phyloP scores from a whole-genome alignment of 495 filamentous ascomycete species.

The Tuber melanosporum region DNA sequence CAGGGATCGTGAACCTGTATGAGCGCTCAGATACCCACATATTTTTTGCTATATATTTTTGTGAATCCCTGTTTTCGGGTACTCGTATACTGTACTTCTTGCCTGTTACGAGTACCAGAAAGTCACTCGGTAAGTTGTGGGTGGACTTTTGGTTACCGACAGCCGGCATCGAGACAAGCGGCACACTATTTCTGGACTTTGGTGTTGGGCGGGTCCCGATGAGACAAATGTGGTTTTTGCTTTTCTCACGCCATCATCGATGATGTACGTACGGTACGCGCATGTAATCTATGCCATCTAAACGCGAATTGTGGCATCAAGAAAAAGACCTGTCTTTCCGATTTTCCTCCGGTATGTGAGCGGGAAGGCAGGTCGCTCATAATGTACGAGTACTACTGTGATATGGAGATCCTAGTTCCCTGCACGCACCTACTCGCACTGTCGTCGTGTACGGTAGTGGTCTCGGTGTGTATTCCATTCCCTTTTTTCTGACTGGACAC shows the following conservation, averaged over 20 bases:
- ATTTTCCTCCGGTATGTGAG: conserved; percentile 14
- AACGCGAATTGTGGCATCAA: conserved; percentile 16
- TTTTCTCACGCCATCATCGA: conserved; percentile 16
- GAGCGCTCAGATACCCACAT: background rate
- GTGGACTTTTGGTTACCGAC: conserved; percentile 31
- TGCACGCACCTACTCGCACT: conserved; percentile 17
- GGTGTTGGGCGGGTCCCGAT: conserved; percentile 22
- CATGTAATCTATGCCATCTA: conserved; percentile 9
- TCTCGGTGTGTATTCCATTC: conserved; percentile 24
- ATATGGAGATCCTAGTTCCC: conserved; percentile 29
- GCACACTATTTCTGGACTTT: conserved; percentile 20
- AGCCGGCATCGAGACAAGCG: conserved; percentile 20
- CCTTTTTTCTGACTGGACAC: conserved; percentile 29
- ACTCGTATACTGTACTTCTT: background rate
- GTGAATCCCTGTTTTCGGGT: background rate
- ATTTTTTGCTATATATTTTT: conserved; percentile 1
- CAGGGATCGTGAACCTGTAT: background rate
- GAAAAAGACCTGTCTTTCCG: conserved; percentile 19
- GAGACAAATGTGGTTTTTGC: conserved; percentile 1
- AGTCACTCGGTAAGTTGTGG: conserved; percentile 26
- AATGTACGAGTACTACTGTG: conserved; percentile 20
- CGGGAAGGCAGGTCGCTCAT: conserved; percentile 19
- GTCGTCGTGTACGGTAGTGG: conserved; percentile 8
- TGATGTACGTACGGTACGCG: conserved; percentile 18
- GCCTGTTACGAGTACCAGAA: conserved; percentile 21